A percentile compares a stretch with the other conserved stretches of the same genome.
Evolutionary conservation across 2,329 filamentous ascomycete genomes (phyloP).

Genomic region (Botrytis galanthina): DNA sequence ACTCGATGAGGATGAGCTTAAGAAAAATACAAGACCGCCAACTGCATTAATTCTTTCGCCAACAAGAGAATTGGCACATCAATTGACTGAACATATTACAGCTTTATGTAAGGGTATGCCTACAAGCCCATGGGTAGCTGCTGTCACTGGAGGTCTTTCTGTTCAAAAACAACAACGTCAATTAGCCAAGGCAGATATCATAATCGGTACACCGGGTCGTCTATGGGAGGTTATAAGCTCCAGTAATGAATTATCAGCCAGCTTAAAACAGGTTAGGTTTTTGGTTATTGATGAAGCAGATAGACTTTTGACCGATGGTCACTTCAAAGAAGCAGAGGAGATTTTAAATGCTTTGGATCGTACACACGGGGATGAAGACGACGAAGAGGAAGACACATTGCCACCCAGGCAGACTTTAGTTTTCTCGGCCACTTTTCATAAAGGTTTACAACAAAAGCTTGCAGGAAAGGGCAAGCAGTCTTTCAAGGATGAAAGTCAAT

Average conservation of each 20-base stretch:
- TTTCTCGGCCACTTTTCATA: conserved; percentile 95
- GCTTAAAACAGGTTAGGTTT: conserved; percentile 73
- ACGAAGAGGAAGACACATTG: conserved; percentile 46
- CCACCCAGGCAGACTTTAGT: conserved; percentile 78
- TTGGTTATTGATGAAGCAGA: conserved; percentile 94
- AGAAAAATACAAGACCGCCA: conserved; percentile 48
- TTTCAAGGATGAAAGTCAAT: conserved; percentile 70
- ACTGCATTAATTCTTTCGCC: conserved; percentile 83
- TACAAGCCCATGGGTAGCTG: conserved; percentile 70
- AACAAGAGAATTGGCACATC: conserved; percentile 89
- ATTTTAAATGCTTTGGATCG: conserved; percentile 80
- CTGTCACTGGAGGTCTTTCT: conserved; percentile 87
- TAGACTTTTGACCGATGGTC: conserved; percentile 82
- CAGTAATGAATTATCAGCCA: conserved; percentile 64
- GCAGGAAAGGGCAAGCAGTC: conserved; percentile 65
- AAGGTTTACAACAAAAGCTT: conserved; percentile 85
- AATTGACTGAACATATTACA: conserved; percentile 79
- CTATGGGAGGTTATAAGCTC: conserved; percentile 91
- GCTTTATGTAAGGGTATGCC: conserved; percentile 64
- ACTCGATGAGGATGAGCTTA: conserved; percentile 41
- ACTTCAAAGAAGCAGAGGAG: conserved; percentile 91
- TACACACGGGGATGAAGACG: conserved; percentile 49
- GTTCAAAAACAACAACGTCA: conserved; percentile 93
- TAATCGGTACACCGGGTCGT: conserved; percentile 89
- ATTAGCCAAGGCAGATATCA: conserved; percentile 79